Base-by-base conservation (phyloP, 768 basidiomycete genomes). In the Lentinula edodes region DNA sequence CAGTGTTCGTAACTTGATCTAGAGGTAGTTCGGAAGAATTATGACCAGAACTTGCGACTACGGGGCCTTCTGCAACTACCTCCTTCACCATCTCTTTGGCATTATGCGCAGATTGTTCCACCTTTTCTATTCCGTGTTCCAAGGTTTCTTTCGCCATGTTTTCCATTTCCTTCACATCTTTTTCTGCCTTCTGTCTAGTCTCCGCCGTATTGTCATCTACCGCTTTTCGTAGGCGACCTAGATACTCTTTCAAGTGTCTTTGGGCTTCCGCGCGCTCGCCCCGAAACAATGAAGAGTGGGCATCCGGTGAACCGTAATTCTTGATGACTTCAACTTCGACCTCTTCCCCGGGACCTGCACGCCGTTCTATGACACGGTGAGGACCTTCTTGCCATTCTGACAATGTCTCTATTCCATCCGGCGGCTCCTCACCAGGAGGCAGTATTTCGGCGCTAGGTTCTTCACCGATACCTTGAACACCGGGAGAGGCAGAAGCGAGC, bases 381-480 rank as follows among this genome's bases (percentile, higher is more conserved):
- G 81, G 77, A 2, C 90, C 90, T 68, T 94, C 90, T 68, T 79
- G 78, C 86, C 89, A 93, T 67, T 90, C 87, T 28, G 76, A 65
- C 3, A 76, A 65, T 9, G 70, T 62, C 46, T 74, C 79, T 1
- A 64, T 70, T 16, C 83, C 81, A 62, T 85, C 81, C 1, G 82
- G 80, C 9, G 74, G 74, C 6, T 68, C 70, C 50, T 82, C 78
- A 12, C 73, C 73, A 56, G 72, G 73, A 12, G 48, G 61, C 1
- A 36, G 58, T 13, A 10, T 23, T 72, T 58, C 58, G 12, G 45
- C 43, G n/a, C 41, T n/a, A 15, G 34, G 55, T 16, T 56, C 55
- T 38, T 39, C 39, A 39, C 23, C 20, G 6, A 41, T 56, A 28
- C 55, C 55, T 15, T 56, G 39, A 41, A 28, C 41, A 13, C 28